Conservation (phyloP, 2,329 filamentous ascomycete species). For the Paraconiothyrium sp. region DNA sequence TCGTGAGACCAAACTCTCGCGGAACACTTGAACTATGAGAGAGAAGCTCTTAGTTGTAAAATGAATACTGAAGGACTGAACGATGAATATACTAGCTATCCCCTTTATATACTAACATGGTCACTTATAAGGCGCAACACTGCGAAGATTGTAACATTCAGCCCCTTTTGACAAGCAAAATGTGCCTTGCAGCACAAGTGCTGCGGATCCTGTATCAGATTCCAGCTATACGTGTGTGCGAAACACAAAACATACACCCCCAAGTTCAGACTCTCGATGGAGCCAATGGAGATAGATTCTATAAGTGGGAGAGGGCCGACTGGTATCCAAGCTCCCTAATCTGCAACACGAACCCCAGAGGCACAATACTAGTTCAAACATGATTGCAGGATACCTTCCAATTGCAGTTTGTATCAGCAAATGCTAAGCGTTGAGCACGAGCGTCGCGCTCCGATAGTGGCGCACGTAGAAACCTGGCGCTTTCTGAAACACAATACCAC, state of each 20-base stretch:
- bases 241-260: not conserved
- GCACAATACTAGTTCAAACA: not conserved
- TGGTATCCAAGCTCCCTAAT: not conserved
- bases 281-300: not conserved
- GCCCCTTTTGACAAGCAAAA: not conserved
- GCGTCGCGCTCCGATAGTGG: not conserved
- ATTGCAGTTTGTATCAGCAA: not conserved
- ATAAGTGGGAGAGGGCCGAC: not conserved
- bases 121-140: not conserved
- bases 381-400: not conserved
- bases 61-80: not conserved
- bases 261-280: not conserved
- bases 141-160: not conserved
- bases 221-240: not conserved
- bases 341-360: not conserved
- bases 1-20: not conserved
- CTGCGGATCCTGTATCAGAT: not conserved
- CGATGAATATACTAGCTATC: not conserved
- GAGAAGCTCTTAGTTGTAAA: not conserved
- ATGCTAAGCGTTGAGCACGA: not conserved
- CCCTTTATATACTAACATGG: not conserved
- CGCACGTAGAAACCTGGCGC: not conserved
- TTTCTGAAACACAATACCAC: not conserved
- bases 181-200: conserved; percentile 2
- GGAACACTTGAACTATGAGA: not conserved